These are phyloP conservation scores for Aureobasidium pullulans DNA, from an alignment of 2,329 filamentous ascomycete genomes.

Conservation along the genomic window DNA sequence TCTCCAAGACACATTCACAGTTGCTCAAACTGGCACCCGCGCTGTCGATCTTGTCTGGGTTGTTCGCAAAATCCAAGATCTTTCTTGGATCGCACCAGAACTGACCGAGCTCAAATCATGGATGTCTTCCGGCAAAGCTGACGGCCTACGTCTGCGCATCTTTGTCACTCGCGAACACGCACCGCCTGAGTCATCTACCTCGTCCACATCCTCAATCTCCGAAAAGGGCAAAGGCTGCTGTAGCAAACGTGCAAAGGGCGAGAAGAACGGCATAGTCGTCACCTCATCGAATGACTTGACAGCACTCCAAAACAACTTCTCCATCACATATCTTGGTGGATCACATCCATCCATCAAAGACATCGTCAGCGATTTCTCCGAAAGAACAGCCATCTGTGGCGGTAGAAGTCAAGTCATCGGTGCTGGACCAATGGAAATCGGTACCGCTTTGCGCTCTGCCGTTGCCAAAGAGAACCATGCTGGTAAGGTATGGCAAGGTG, in stretches of 20 bases:
- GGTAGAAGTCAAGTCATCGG: constrained; percentile 14
- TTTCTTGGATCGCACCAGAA: constrained; percentile 13
- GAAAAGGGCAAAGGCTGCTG: constrained; percentile 11
- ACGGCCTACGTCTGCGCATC: constrained; percentile 6
- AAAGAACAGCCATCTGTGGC: constrained; percentile 9
- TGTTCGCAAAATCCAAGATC: constrained; percentile 12
- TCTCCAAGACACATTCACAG: constrained; percentile 45
- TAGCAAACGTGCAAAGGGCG: neutral
- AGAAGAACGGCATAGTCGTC: neutral
- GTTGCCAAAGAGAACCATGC: constrained; percentile 12
- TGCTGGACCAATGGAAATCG: constrained; percentile 13
- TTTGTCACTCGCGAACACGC: constrained; percentile 15
- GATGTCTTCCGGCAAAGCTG: neutral
- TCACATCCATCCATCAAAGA: constrained; percentile 13
- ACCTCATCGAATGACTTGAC: neutral
- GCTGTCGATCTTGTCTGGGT: constrained; percentile 15
- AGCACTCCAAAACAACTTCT: neutral
- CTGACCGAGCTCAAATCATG: constrained; percentile 5
- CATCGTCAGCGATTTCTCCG: constrained; percentile 10
- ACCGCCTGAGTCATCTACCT: neutral
- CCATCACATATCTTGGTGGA: constrained; percentile 6
- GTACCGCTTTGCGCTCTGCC: constrained; percentile 11
- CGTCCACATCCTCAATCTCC: neutral
- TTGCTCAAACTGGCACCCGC: neutral
- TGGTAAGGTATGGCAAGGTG: constrained; percentile 15